Conservation (phyloP, 2,329 filamentous ascomycete species). For the Aureobasidium uvarum region DNA sequence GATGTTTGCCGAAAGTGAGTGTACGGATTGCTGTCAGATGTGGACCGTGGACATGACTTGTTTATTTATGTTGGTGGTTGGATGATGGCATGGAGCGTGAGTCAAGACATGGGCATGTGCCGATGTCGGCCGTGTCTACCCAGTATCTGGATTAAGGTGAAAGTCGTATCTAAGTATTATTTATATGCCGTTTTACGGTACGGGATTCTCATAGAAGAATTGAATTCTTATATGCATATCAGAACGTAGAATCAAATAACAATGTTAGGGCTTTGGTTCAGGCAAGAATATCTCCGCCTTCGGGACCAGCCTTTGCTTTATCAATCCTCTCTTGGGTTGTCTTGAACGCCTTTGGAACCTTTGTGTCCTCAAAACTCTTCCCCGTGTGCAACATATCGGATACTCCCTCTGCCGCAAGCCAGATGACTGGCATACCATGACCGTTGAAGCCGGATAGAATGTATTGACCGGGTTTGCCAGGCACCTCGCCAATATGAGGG, state of each 20-base stretch:
- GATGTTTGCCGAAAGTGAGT: not conserved
- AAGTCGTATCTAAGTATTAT: too few species aligned
- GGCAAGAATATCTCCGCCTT: conserved; percentile 30
- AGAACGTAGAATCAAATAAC: not conserved
- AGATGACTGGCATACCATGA: conserved; percentile 53
- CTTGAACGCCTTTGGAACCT: conserved; percentile 29
- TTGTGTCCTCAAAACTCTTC: conserved; percentile 28
- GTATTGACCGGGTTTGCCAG: conserved; percentile 43
- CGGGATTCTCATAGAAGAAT: too few species aligned
- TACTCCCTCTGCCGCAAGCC: conserved; percentile 44
- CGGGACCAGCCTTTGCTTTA: conserved; percentile 28
- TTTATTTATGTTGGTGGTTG: not conserved
- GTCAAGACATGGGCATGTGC: not conserved
- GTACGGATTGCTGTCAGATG: not conserved
- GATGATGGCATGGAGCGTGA: not conserved
- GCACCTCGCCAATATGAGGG: conserved; percentile 49
- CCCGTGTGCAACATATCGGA: conserved; percentile 42
- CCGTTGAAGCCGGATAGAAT: conserved; percentile 54
- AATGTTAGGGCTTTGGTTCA: not conserved
- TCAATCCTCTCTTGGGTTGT: conserved; percentile 30
- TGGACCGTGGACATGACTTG: not conserved
- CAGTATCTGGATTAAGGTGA: too few species aligned
- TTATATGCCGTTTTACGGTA: too few species aligned
- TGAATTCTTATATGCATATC: too few species aligned
- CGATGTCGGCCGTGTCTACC: not conserved